These are phyloP conservation scores for Cyclotella sp. DNA, from an alignment of 108 stramenopile species.

Conservation along the genomic window DNA sequence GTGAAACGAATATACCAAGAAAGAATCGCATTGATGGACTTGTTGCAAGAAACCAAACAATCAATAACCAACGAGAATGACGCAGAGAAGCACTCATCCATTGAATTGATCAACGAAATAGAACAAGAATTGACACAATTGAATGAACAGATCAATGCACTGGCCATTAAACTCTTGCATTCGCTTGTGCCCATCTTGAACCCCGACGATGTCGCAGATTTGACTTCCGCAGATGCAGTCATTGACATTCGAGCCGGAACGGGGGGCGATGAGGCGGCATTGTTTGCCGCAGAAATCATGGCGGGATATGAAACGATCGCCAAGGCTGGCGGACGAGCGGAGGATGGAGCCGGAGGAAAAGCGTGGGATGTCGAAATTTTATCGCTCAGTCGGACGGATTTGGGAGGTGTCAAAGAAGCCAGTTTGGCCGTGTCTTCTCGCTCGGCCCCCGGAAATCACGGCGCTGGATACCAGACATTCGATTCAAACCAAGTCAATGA, in stretches of 20 bases:
- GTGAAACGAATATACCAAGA: constrained; percentile 54
- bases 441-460: constrained; percentile 40
- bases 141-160: background rate
- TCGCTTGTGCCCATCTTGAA: constrained; percentile 72
- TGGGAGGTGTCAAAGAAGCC: constrained; percentile 83
- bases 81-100: constrained; percentile 56
- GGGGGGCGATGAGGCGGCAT: constrained; percentile 94
- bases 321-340: constrained; percentile 41
- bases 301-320: constrained; percentile 86
- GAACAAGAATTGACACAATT: constrained; percentile 25
- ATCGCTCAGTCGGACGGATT: constrained; percentile 67
- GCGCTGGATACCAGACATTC: background rate
- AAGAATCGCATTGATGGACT: constrained; percentile 54
- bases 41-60: constrained; percentile 59
- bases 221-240: constrained; percentile 74
- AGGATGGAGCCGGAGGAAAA: constrained; percentile 26
- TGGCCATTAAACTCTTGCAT: constrained; percentile 59
- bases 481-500: constrained; percentile 9
- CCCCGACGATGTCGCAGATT: constrained; percentile 66
- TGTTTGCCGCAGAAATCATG: constrained; percentile 91
- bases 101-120: constrained; percentile 59
- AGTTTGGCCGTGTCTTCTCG: constrained; percentile 61
- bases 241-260: constrained; percentile 96
- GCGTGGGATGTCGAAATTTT: constrained; percentile 74
- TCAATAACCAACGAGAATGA: constrained; percentile 29